phyloP scores from a whole-genome alignment of 495 filamentous ascomycete genomes.

The Aspergillus avenaceus region DNA sequence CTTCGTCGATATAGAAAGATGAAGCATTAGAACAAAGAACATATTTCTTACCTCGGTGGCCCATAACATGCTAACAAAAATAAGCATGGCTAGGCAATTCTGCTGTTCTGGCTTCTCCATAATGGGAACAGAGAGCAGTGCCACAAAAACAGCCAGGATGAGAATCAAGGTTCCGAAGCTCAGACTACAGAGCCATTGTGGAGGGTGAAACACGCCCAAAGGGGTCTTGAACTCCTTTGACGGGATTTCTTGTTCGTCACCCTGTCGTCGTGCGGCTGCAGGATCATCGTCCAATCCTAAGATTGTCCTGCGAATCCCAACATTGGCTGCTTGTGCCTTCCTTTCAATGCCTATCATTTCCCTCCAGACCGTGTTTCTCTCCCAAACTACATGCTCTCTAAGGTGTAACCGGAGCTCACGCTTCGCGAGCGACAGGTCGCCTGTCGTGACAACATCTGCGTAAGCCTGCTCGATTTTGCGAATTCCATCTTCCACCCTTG shows the following conservation, averaged over 20 bases:
- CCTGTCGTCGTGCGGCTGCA: slow-evolving; percentile 68
- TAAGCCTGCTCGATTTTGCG: slow-evolving; percentile 72
- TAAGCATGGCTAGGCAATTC: slow-evolving; percentile 89
- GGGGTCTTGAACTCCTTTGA: slow-evolving; percentile 75
- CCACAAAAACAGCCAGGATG: slow-evolving; percentile 67
- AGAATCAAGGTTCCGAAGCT: slow-evolving; percentile 73
- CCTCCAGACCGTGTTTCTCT: slow-evolving; percentile 97
- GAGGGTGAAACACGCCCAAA: slow-evolving; percentile 69
- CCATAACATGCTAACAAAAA: slow-evolving; percentile 93
- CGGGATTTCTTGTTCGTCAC: slow-evolving; percentile 65
- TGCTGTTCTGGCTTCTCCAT: slow-evolving; percentile 86
- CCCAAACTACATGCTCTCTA: slow-evolving; percentile 97
- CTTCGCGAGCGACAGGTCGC: slow-evolving; percentile 66
- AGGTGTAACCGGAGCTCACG: slow-evolving; percentile 88
- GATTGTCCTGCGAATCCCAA: slow-evolving; percentile 74
- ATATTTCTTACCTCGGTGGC: slow-evolving; percentile 74
- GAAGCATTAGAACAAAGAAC: neutral
- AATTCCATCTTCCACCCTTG: slow-evolving; percentile 66
- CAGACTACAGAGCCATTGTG: slow-evolving; percentile 76
- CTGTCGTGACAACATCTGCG: slow-evolving; percentile 73
- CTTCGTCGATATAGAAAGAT: neutral
- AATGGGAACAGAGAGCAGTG: slow-evolving; percentile 68
- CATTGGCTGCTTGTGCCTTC: slow-evolving; percentile 90
- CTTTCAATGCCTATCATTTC: slow-evolving; percentile 98
- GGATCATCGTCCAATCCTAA: slow-evolving; percentile 72